Evolutionary conservation across 2,329 filamentous ascomycete genomes (phyloP).

Genomic region (Colletotrichum noveboracense): DNA sequence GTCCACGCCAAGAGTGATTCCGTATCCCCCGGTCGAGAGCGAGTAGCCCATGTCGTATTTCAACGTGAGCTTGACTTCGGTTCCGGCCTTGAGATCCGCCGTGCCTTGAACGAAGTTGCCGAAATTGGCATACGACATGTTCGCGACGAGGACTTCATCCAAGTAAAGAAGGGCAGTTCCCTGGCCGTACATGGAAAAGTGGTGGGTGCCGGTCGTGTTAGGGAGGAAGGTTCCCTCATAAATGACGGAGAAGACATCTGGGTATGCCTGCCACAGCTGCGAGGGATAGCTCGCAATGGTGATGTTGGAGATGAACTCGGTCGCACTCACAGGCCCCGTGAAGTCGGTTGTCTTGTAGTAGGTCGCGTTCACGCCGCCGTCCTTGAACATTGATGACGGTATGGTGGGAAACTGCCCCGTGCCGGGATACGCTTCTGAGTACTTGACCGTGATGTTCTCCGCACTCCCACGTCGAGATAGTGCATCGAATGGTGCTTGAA

Average conservation of each 20-base stretch:
- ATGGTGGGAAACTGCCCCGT: background rate
- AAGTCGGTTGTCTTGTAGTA: constrained; percentile 28
- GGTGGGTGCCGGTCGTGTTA: constrained; percentile 24
- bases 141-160: constrained; percentile 32
- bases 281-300: background rate
- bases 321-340: background rate
- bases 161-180: constrained; percentile 38
- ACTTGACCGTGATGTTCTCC: background rate
- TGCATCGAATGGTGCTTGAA: background rate
- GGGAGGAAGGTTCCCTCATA: constrained; percentile 24
- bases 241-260: constrained; percentile 24
- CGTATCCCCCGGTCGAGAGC: background rate
- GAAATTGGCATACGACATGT: constrained; percentile 18
- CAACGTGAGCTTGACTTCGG: background rate
- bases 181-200: constrained; percentile 38
- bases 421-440: background rate
- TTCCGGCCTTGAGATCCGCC: background rate
- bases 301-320: background rate
- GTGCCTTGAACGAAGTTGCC: background rate
- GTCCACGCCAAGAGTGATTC: background rate
- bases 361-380: constrained; percentile 15
- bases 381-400: background rate
- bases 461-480: background rate
- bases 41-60: background rate
- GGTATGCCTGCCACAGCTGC: background rate